phyloP scores from a whole-genome alignment of 345 rosid genomes.

The Euphorbia pulcherrima region DNA sequence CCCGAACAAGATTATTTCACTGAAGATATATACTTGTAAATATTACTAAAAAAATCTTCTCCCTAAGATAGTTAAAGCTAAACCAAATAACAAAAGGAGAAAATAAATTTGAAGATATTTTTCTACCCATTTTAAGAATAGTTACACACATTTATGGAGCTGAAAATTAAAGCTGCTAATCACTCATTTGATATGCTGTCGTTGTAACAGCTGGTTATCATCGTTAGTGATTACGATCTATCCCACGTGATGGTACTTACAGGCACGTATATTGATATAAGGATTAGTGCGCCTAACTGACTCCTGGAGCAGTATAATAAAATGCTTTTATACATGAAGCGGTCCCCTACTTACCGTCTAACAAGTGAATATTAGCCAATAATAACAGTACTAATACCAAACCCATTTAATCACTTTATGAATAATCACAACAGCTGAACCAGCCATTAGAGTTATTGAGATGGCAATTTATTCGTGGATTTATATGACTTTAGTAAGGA shows the following conservation, averaged over 20 bases:
- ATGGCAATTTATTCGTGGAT: conserved; percentile 1
- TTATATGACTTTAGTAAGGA: not conserved
- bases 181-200: conserved; percentile 8
- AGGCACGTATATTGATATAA: not conserved
- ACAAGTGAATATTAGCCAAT: not conserved
- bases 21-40: too few species aligned
- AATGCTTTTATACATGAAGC: not conserved
- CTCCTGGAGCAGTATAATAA: not conserved
- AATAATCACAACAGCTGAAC: not conserved
- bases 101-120: not conserved
- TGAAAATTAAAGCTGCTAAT: not conserved
- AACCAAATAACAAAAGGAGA: not conserved
- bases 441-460: not conserved
- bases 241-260: conserved; percentile 26
- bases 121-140: not conserved
- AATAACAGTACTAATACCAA: not conserved
- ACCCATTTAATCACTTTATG: not conserved
- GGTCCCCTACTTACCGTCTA: not conserved
- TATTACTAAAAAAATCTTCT: too few species aligned
- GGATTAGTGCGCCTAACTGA: not conserved
- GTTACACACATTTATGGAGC: not conserved
- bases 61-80: conserved; percentile 24
- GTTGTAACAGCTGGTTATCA: conserved; percentile 10
- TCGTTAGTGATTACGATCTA: conserved; percentile 7
- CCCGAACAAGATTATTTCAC: too few species aligned